These are phyloP conservation scores for Limnanthes douglasii DNA, from an alignment of 345 rosid species.

Conservation along the genomic window DNA sequence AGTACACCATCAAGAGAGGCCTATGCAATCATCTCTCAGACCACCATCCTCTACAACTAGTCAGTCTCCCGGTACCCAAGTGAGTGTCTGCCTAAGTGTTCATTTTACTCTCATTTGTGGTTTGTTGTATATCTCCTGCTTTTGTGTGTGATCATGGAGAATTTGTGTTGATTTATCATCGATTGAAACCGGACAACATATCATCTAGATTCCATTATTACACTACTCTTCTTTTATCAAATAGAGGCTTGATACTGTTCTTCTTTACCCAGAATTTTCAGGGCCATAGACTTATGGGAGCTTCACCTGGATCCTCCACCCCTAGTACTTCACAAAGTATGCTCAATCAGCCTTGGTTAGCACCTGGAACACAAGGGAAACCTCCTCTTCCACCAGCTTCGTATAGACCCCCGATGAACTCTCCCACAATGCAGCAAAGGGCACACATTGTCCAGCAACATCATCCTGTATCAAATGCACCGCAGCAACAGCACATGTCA, in stretches of 20 bases:
- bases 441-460: slow-evolving; percentile 55
- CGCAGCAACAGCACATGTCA: slow-evolving; percentile 33
- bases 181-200: too few relatives aligned
- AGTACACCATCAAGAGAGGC: slow-evolving; percentile 59
- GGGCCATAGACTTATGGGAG: slow-evolving; percentile 57
- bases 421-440: slow-evolving; percentile 67
- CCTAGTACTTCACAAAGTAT: slow-evolving; percentile 38
- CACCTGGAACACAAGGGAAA: slow-evolving; percentile 67
- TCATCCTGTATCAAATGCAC: slow-evolving; percentile 21
- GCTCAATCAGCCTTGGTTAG: slow-evolving; percentile 75
- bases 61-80: slow-evolving; percentile 46
- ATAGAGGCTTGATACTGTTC: too few relatives aligned
- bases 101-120: neutral
- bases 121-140: neutral
- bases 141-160: neutral
- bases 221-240: too few relatives aligned
- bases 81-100: slow-evolving; percentile 14
- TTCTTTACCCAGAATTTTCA: slow-evolving; percentile 42
- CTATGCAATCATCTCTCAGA: slow-evolving; percentile 49
- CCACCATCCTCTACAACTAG: slow-evolving; percentile 41
- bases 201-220: too few relatives aligned
- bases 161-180: neutral
- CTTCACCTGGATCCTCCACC: slow-evolving; percentile 37
- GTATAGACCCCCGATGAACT: slow-evolving; percentile 43
- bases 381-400: slow-evolving; percentile 74